phyloP scores from a whole-genome alignment of 148 eudicot genomes.

The Rhododendron kiyosumense region DNA sequence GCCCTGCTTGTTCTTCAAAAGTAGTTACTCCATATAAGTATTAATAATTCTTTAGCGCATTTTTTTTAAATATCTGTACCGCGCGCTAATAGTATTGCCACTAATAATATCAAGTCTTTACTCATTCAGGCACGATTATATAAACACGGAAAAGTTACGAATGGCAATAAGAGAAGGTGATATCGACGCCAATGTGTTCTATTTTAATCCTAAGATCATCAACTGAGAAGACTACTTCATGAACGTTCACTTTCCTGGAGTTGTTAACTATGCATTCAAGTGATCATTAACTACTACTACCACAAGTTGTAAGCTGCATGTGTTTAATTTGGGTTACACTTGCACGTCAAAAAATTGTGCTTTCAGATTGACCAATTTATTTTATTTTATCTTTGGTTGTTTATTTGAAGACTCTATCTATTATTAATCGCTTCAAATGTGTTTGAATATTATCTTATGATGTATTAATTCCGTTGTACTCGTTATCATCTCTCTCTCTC shows the following conservation, averaged over 20 bases:
- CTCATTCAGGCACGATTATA: slow-evolving; percentile 33
- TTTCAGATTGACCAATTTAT: not conserved
- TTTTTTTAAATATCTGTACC: not conserved
- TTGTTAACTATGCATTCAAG: slow-evolving; percentile 37
- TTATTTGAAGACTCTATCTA: not conserved
- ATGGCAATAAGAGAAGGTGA: slow-evolving; percentile 19
- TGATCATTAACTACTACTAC: slow-evolving; percentile 6
- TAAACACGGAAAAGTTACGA: slow-evolving; percentile 33
- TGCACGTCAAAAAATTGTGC: not conserved
- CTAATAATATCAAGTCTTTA: not conserved
- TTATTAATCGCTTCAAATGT: not conserved
- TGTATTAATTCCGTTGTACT: not conserved
- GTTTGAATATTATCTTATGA: not conserved
- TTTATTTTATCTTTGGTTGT: not conserved
- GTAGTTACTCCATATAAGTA: slow-evolving; percentile 33
- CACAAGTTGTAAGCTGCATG: not conserved
- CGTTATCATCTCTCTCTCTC: not conserved
- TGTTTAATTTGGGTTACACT: not conserved
- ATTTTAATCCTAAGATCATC: slow-evolving; percentile 39
- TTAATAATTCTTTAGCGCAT: too few relatives aligned
- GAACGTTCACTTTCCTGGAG: slow-evolving; percentile 38
- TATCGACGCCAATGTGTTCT: slow-evolving; percentile 30
- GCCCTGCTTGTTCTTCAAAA: slow-evolving; percentile 71
- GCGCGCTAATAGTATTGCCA: not conserved
- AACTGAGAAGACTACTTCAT: slow-evolving; percentile 52